Base-by-base conservation (phyloP, 1,139 yeast genomes). In the Chernovozyma sophiae-reginae region DNA sequence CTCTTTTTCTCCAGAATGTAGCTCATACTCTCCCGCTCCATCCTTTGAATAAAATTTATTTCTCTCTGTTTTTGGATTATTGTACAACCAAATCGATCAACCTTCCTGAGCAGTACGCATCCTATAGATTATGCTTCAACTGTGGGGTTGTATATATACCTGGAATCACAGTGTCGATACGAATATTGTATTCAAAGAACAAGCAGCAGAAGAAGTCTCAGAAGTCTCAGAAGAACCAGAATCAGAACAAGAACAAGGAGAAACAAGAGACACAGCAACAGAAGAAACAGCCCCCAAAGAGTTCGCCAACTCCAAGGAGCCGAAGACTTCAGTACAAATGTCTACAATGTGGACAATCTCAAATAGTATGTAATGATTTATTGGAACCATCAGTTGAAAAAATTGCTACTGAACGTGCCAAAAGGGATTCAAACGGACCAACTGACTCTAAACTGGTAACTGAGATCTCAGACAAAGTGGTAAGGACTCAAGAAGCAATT, bases 91-190 rank as follows among this genome's bases (percentile, higher is more conserved):
- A 60, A 36, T 42, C 47, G 22, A 50, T 65, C 30, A 58, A 53
- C 30, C 47, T 64, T 22, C 70, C 74, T 1, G 51, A 49, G 0
- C 25, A 40, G 7, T 37, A 47, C 37, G 39, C 45, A 5, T 53
- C 48, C 14, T 31, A 36, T 42, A 70, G 65, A 44, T 67, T 65
- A 45, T 79, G 85, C 45, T 49, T 54, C 1, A 47, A 50, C 13
- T 78, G 85, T 52, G 74, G 75, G 2, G 47, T 56, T 4, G 47
- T 73, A 3, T 57, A 61, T 34, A 56, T 78, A 1, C 74, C 81
- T 0, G 78, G 78, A 0, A 39, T 69, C 17, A 77, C 70, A 19
- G 52, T 67, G 19, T 40, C 53, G 8, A 52, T 57, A 52, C 47
- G 61, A 20, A 48, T 62, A 2, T 37, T 49, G 25, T 50, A 51